Base-by-base conservation (phyloP, 768 basidiomycete species). In the Kwoniella bestiolae region DNA sequence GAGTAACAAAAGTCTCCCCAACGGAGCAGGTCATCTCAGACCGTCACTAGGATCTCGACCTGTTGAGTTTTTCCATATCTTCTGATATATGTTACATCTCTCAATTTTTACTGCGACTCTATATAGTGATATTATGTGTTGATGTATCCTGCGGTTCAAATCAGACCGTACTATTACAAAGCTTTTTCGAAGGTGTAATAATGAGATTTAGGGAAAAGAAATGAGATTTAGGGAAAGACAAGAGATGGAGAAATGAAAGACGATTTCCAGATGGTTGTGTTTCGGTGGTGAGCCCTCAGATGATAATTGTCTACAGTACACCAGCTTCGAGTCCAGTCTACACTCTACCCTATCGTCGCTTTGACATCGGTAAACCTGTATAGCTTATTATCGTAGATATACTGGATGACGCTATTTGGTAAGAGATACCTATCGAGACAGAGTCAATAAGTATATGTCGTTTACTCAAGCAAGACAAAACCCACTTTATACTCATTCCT, bases 331-430 rank as follows among this genome's bases (percentile, higher is more conserved):
- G n/a, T n/a, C n/a, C n/a, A n/a, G n/a, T n/a, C n/a, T n/a, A 9
- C 35, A 38, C 35, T 16, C 38, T 52, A 55, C 31, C 52, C 52
- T 3, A 55, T 55, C 12, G 52, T 55, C 6, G 67, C 47, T 49
- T 70, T 74, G 25, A 41, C 53, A 41, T 77, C 77, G 29, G 72
- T 68, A 23, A 80, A 77, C 29, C 73, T 72, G 59, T 84, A 84
- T 52, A 85, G 78, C 50, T 88, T 86, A 70, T 94, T 84, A 77
- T 90, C 85, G 79, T 93, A 89, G 82, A 98, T 99, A 79, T 99
- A 99, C 68, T 94, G 89, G 66, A 94, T 91, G 52, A 98, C 95
- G 38, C 88, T 86, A 56, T 89, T 86, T 9, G 96, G 96, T 55
- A 97, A 85, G 45, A 99, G 86, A 82, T 98, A 99, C 71, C 91